Percentiles rank a stretch among this genome's conserved stretches.
Evolutionary conservation across 345 rosid species (phyloP).

Genomic region (Punica granatum): DNA sequence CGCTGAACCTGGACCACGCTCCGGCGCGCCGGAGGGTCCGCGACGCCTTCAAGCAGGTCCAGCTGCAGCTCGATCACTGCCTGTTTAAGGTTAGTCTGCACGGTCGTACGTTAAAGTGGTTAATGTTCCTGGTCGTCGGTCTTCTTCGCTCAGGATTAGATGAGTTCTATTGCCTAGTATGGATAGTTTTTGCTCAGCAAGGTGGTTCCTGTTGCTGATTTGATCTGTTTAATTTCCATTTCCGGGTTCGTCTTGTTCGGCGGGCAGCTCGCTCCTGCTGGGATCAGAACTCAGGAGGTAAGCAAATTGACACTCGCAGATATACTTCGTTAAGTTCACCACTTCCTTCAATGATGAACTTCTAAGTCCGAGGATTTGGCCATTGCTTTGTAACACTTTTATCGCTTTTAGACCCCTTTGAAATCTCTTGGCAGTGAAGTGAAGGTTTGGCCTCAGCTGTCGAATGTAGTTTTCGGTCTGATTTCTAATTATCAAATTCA

Average conservation of each 20-base stretch:
- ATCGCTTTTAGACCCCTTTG: background rate
- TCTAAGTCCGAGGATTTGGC: background rate
- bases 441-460: background rate
- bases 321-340: background rate
- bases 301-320: slow-evolving; percentile 3
- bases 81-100: slow-evolving; percentile 53
- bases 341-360: too few species aligned
- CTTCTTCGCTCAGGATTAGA: background rate
- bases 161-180: background rate
- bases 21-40: slow-evolving; percentile 64
- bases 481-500: background rate
- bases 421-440: background rate
- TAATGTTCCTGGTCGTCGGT: too few species aligned
- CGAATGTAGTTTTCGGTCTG: background rate
- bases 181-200: background rate
- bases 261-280: slow-evolving; percentile 64
- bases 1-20: slow-evolving; percentile 64
- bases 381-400: background rate
- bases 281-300: slow-evolving; percentile 79
- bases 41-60: slow-evolving; percentile 57
- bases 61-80: slow-evolving; percentile 74
- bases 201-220: slow-evolving; percentile 2
- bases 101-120: background rate
- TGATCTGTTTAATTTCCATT: background rate
- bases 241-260: slow-evolving; percentile 6